phyloP scores from a whole-genome alignment of 495 filamentous ascomycete species.

The Trichoderma orchidacearum region DNA sequence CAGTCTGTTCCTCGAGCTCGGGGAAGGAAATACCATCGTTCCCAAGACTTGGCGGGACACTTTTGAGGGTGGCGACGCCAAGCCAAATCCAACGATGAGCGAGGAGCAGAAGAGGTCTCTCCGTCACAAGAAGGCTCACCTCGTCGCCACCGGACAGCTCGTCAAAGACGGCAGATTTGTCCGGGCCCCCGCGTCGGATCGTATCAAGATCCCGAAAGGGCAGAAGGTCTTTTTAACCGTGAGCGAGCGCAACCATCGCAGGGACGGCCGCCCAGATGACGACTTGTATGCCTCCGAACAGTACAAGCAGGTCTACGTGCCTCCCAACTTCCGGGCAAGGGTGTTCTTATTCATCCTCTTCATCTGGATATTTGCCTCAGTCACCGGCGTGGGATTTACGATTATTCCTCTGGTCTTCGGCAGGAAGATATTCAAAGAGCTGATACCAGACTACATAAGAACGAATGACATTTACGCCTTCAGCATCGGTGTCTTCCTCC shows the following conservation, averaged over 20 bases:
- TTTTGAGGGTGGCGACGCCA: conserved; percentile 21
- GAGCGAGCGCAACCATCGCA: conserved; percentile 49
- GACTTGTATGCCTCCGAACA: conserved; percentile 56
- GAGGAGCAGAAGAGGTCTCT: conserved; percentile 11
- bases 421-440: conserved; percentile 52
- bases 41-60: conserved; percentile 26
- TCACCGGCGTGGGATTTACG: conserved; percentile 80
- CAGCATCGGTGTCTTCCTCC: conserved; percentile 69
- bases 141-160: conserved; percentile 27
- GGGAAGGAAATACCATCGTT: conserved; percentile 17
- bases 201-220: conserved; percentile 84
- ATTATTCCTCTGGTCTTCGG: conserved; percentile 77
- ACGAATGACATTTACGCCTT: conserved; percentile 96
- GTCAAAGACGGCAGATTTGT: conserved; percentile 71
- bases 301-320: conserved; percentile 79
- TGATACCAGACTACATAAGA: conserved; percentile 51
- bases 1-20: conserved; percentile 22
- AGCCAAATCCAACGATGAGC: conserved; percentile 12
- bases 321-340: conserved; percentile 67
- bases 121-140: conserved; percentile 17
- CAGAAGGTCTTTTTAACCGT: conserved; percentile 69
- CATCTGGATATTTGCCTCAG: conserved; percentile 88
- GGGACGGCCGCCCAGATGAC: conserved; percentile 45
- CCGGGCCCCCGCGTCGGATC: conserved; percentile 79
- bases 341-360: conserved; percentile 75